phyloP scores from a whole-genome alignment of 768 basidiomycete species.

The Suillus paluster region DNA sequence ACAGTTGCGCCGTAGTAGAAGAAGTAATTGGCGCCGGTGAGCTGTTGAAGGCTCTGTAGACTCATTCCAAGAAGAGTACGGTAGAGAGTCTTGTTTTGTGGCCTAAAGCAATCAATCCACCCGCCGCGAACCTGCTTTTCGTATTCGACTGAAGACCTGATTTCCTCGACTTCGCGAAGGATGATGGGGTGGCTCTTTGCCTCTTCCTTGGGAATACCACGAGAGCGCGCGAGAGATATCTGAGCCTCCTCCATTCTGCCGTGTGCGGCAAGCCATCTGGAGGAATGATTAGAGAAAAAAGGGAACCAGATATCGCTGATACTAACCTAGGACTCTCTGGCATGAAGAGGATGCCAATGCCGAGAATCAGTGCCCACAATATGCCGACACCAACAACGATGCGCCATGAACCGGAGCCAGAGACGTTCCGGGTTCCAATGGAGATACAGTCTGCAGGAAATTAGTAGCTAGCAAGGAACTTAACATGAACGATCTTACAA shows the following conservation, averaged over 20 bases:
- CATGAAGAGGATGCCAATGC: constrained; percentile 70
- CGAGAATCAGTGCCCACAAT: constrained; percentile 64
- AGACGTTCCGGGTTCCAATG: constrained; percentile 62
- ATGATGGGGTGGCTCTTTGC: constrained; percentile 47
- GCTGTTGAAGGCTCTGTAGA: constrained; percentile 73
- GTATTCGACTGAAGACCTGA: constrained; percentile 51
- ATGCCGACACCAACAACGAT: constrained; percentile 64
- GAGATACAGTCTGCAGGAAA: constrained; percentile 57
- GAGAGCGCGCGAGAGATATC: constrained; percentile 48
- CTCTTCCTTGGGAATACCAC: constrained; percentile 49
- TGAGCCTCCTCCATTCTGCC: constrained; percentile 54
- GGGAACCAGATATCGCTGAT: not conserved
- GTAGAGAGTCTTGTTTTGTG: constrained; percentile 61
- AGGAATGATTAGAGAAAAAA: constrained; percentile 8
- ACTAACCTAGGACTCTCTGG: constrained; percentile 62
- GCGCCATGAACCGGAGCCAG: constrained; percentile 60
- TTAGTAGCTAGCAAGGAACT: constrained; percentile 11
- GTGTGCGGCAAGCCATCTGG: constrained; percentile 59
- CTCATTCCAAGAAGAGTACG: constrained; percentile 66
- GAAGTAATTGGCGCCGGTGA: constrained; percentile 74
- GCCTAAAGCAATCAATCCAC: constrained; percentile 73
- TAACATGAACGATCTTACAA: constrained; percentile 41
- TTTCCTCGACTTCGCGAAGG: constrained; percentile 57
- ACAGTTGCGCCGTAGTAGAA: constrained; percentile 71
- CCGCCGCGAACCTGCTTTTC: constrained; percentile 52